Conservation (phyloP, 2,329 filamentous ascomycete genomes). For the Rugonectria rugulosa region DNA sequence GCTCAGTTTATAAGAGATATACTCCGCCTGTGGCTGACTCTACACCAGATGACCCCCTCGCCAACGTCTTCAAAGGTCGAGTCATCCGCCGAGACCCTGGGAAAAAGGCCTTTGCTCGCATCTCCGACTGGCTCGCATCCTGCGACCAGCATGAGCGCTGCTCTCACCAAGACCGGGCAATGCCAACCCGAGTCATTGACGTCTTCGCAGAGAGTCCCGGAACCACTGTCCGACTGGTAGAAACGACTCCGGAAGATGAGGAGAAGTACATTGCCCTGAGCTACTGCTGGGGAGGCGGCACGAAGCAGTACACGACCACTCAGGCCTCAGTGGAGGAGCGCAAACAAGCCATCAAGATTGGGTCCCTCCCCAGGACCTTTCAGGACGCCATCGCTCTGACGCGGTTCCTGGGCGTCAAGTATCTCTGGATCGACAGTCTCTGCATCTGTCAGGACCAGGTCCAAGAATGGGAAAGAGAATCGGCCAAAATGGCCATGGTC, state of each 20-base stretch:
- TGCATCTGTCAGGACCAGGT: constrained; percentile 18
- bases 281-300: constrained; percentile 17
- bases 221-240: not conserved
- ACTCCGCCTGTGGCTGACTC: not conserved
- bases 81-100: not conserved
- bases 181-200: constrained; percentile 7
- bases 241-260: not conserved
- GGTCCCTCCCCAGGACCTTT: constrained; percentile 8
- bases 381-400: constrained; percentile 12
- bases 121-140: not conserved
- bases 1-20: not conserved
- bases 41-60: not conserved
- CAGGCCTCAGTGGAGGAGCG: not conserved
- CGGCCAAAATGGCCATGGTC: constrained; percentile 3
- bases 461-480: constrained; percentile 12
- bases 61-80: not conserved
- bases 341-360: constrained; percentile 1
- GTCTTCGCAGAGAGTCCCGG: not conserved
- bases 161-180: not conserved
- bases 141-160: constrained; percentile 8
- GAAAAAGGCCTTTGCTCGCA: not conserved
- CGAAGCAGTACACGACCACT: constrained; percentile 11
- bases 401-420: constrained; percentile 2
- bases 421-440: constrained; percentile 19
- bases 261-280: constrained; percentile 19